These are phyloP conservation scores for Aegilops umbellulata DNA, from an alignment of 176 grass and related monocot species.

Conservation along the genomic window DNA sequence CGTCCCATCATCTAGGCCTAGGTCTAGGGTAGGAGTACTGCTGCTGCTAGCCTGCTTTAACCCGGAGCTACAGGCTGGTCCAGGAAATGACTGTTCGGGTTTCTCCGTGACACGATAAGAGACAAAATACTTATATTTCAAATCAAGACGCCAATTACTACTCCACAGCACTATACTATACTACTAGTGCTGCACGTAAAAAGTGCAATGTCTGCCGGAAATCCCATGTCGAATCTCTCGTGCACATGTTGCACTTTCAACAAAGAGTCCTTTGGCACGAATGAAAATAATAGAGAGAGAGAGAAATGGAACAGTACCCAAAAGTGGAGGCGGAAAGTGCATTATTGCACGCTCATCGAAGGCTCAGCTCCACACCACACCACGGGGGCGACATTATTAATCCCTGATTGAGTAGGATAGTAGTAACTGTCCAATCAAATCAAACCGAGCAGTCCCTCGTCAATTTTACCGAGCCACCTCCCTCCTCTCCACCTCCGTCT, in stretches of 20 bases:
- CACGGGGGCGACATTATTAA: conserved; percentile 38
- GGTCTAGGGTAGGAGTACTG: no score
- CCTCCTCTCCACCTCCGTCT: no score
- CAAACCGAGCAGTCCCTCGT: conserved; percentile 1
- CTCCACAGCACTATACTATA: background rate
- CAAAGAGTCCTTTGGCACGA: background rate
- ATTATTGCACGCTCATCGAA: conserved; percentile 46
- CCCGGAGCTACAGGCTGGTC: background rate
- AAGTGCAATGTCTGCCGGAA: background rate
- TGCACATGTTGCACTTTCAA: background rate
- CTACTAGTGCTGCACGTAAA: background rate
- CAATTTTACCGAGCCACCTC: conserved; percentile 28
- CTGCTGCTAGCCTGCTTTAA: no score
- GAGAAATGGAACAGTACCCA: background rate
- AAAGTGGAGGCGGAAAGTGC: background rate
- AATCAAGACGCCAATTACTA: background rate
- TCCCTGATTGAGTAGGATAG: background rate
- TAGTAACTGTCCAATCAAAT: conserved; percentile 24
- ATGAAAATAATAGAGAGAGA: background rate
- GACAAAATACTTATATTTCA: conserved; percentile 9
- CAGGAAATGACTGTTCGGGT: background rate
- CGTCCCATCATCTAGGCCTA: background rate
- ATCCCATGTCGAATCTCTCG: background rate
- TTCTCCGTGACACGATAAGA: background rate
- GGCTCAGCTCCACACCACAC: background rate